Base-by-base conservation (phyloP, 78 protist species). In the Chrysochromulina tobinii region DNA sequence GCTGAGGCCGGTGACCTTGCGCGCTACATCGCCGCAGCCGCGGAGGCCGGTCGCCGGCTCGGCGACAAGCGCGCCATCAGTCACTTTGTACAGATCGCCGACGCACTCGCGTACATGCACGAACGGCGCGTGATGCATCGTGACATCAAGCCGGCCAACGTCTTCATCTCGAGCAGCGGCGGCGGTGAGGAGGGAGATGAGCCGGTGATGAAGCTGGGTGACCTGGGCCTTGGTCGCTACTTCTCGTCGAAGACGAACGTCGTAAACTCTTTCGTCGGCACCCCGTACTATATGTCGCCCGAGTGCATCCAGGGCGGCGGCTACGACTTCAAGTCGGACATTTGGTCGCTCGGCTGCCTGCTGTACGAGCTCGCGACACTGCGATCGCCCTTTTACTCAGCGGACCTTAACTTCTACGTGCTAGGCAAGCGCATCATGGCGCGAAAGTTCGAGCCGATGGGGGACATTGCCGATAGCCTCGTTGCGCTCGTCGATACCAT, bases 81-180 rank as follows among this genome's bases (percentile, higher is more conserved):
- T 8, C 72, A 4, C 15, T 9, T 66, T 20, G 25, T 20, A 66
- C 23, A 91, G 90, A 8, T 67, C 1, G 61, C 53, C 25, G 14
- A 75, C 17, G 96, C 95, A 6, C 86, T 94, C n/a, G 11, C 17
- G 57, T 88, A 87, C 92, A 86, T 95, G 91, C 95, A 95, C 58
- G 86, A 23, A 27, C 1, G 75, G 72, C 50, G 93, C 27, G 89
- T 95, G 53, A 83, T 95, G 81, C 97, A 95, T 67, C 89, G 97
- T 8, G 97, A 95, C 91, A 38, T 95, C 87, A 95, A 95, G 94
- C 91, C 96, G 38, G 75, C 66, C 53, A 95, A 95, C 88, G 89
- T 95, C 25, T 91, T 95, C 66, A 21, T 95, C 48, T 81, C 91
- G 67, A 38, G 38, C 38, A 38, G 38, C 38, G 38, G 38, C 38